Conservation (phyloP, 2,329 filamentous ascomycete species). For the Colletotrichum musicola region DNA sequence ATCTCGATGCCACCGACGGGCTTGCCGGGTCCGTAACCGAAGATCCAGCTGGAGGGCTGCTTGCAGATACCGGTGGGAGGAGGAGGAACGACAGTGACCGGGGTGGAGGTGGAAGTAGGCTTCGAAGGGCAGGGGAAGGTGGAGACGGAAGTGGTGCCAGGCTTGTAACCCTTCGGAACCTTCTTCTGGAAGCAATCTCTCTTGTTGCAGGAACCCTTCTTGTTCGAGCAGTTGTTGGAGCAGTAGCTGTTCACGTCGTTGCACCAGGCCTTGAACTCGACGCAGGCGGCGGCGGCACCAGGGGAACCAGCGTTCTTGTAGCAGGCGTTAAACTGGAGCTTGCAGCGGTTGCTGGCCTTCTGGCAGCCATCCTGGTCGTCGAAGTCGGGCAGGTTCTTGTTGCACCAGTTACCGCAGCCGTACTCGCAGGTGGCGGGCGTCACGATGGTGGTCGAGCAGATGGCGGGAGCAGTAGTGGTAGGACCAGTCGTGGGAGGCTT, state of each 20-base stretch:
- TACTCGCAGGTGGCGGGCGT: conserved; percentile 65
- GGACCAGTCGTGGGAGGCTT: conserved; percentile 42
- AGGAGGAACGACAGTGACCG: conserved; percentile 54
- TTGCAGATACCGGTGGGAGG: conserved; percentile 65
- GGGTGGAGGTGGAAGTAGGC: conserved; percentile 44
- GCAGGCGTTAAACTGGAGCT: conserved; percentile 63
- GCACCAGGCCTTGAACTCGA: conserved; percentile 65
- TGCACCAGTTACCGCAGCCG: conserved; percentile 67
- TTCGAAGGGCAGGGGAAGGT: conserved; percentile 43
- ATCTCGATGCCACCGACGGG: conserved; percentile 65
- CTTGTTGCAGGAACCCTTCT: conserved; percentile 55
- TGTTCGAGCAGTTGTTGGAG: conserved; percentile 49
- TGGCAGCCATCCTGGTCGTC: conserved; percentile 56
- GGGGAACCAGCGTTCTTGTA: conserved; percentile 66
- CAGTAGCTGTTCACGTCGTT: conserved; percentile 60
- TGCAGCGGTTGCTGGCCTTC: conserved; percentile 57
- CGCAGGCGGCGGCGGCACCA: conserved; percentile 58
- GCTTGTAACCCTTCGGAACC: conserved; percentile 52
- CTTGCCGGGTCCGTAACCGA: conserved; percentile 76
- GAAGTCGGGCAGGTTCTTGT: conserved; percentile 62
- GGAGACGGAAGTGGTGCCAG: conserved; percentile 46
- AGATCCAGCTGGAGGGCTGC: conserved; percentile 67
- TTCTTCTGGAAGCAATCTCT: conserved; percentile 56
- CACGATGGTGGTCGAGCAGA: conserved; percentile 62
- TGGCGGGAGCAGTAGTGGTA: conserved; percentile 52